Conservation (phyloP, 1,284 basidiomycete genomes). For the Cystobasidium slooffiae region DNA sequence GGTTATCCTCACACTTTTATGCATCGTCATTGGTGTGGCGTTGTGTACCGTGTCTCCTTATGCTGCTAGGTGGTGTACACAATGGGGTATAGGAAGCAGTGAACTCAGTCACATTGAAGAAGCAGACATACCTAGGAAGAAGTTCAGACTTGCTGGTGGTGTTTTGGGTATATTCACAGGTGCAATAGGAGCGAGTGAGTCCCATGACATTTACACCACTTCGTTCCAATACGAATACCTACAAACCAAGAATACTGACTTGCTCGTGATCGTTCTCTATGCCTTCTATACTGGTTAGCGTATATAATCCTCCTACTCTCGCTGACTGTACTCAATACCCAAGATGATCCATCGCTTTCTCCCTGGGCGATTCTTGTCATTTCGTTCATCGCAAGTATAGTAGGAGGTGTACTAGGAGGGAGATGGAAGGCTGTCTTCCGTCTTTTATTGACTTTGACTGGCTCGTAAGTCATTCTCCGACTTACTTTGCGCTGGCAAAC, state of each 20-base stretch:
- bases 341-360: slow-evolving; percentile 22
- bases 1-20: slow-evolving; percentile 14
- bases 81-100: background rate
- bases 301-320: slow-evolving; percentile 20
- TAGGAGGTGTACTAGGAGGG: slow-evolving; percentile 12
- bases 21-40: slow-evolving; percentile 19
- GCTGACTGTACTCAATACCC: background rate
- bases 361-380: slow-evolving; percentile 10
- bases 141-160: slow-evolving; percentile 19
- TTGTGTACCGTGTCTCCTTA: slow-evolving; percentile 25
- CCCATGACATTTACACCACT: background rate
- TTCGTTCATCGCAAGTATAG: background rate
- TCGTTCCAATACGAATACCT: too few relatives aligned
- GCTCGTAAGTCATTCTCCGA: background rate
- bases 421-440: slow-evolving; percentile 5
- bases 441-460: slow-evolving; percentile 13
- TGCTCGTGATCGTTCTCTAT: too few relatives aligned
- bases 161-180: slow-evolving; percentile 31
- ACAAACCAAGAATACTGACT: background rate
- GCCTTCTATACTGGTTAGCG: background rate
- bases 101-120: background rate
- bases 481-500: background rate
- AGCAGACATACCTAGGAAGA: background rate
- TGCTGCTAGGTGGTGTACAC: slow-evolving; percentile 25
- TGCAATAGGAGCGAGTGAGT: slow-evolving; percentile 22